Conservation (phyloP, 345 rosid species). For the Ailanthus altissimus region DNA sequence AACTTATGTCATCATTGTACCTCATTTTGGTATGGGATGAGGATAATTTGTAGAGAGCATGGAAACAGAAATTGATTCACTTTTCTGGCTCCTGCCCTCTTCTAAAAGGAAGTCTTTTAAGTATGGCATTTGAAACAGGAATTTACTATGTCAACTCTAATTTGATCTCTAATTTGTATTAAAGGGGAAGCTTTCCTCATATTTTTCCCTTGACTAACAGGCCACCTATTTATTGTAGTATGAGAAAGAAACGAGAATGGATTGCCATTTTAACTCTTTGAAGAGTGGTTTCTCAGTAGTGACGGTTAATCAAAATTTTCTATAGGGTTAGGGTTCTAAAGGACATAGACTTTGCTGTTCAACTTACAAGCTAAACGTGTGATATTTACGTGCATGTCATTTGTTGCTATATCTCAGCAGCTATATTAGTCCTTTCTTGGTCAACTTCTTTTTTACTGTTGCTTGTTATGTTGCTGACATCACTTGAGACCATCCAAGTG, state of each 20-base stretch:
- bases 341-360: not conserved
- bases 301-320: not conserved
- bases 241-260: not conserved
- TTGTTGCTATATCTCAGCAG: not conserved
- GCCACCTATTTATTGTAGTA: not conserved
- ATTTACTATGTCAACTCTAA: not conserved
- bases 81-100: not conserved
- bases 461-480: not conserved
- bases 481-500: not conserved
- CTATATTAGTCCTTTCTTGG: slow-evolving; percentile 1
- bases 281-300: not conserved
- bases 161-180: not conserved
- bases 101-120: not conserved
- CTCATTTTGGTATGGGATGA: slow-evolving; percentile 8
- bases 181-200: not conserved
- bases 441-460: not conserved
- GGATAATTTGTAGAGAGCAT: not conserved
- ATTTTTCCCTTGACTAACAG: too few species aligned
- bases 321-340: not conserved
- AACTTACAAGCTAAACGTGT: not conserved
- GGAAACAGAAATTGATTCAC: not conserved
- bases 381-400: not conserved
- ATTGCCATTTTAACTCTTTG: not conserved
- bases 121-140: not conserved
- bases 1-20: not conserved